Base-by-base conservation (phyloP, 768 basidiomycete species). In the Lentinus tigrinus region DNA sequence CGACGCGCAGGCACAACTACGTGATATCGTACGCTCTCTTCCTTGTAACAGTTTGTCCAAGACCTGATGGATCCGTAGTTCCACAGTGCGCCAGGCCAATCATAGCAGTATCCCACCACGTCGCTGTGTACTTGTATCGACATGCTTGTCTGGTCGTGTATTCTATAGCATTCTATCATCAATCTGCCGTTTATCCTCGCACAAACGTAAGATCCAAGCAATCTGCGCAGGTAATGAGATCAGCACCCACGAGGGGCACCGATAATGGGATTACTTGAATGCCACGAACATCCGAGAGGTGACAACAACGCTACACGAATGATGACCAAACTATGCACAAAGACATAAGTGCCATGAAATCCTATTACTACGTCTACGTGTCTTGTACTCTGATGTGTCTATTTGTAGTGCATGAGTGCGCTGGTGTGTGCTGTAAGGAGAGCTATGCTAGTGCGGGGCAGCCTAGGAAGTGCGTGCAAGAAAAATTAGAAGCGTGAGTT, bases 1-100 rank as follows among this genome's bases (percentile, higher is more conserved):
- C 54, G 93, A 95, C 63, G 93, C 95, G 2, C 92, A 95, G 73
- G 76, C 77, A 21, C 94, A 95, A 68, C 75, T 96, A 51, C 84
- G 88, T 43, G 92, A 94, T 69, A 93, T 94, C 28, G 92, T 93
- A 65, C 56, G 62, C 31, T 26, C 1, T 13, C 40, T 56, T 10
- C 27, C 47, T 11, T n/a, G 11, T 19, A 27, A 46, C 13, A 14
- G 3, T 10, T 7, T 10, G 13, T 46, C 10, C 43, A 24, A 26
- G 19, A 23, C 8, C 43, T 46, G 13, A 46, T 24, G 5, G 6
- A 10, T 21, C 16, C 19, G 2, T 36, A 87, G 85, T 85, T 87
- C 62, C 80, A 85, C 53, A 82, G 81, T 54, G 72, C 74, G 27
- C 72, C 75, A 1, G 67, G 63, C 39, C 65, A 69, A 65, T 73